Evolutionary conservation across 2,329 filamentous ascomycete genomes (phyloP), one percentile per base, ranked within the genome.

Genomic region (Apiospora koreana): DNA sequence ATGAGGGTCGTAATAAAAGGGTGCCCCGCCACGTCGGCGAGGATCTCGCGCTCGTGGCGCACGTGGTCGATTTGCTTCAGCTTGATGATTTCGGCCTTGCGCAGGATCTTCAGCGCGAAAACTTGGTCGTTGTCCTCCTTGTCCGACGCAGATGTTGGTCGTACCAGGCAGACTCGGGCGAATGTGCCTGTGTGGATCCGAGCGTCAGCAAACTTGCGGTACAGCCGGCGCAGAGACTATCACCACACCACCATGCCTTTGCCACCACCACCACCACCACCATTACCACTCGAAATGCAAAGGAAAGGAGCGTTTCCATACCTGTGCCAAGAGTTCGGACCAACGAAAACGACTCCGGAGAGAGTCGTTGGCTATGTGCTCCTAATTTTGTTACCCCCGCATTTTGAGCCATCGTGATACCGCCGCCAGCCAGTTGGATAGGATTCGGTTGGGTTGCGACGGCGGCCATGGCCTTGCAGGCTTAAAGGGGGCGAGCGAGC

Each of bases 41-140:
- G 89, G 75, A 95, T 91, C 73, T 90, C 88, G 75, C 93, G 91
- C 85, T 96, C 93, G 81, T 95, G 93, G 72, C 92, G 91, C 69
- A 95, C 93, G 81, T 96, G 93, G 81, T 95, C 93, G 75, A 95
- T 91, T 79, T 96, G 93, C 85, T 95, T 95, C 70, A 95, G 87
- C 73, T 91, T 91, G 79, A 96, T 92, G 62, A 96, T 83, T 76
- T 91, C 87, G 69, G 88, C 86, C 78, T 92, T 92, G 73, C 92
- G 89, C 74, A 95, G 81, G 69, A 94, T 94, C 86, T 95, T 95
- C 77, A 95, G 86, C 64, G 93, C 93, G 81, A 91, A 95, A n/a
- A 95, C 92, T 75, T 90, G 88, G 77, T 87, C 85, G 72, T 85
- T 83, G 75, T 91, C 88, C 46, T 83, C 83, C 28, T 86, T 79